A percentile compares a stretch with the other conserved stretches of the same genome.
These are phyloP conservation scores for Talaromyces albobiverticillius DNA, from an alignment of 2,329 filamentous ascomycete species.

Conservation along the genomic window DNA sequence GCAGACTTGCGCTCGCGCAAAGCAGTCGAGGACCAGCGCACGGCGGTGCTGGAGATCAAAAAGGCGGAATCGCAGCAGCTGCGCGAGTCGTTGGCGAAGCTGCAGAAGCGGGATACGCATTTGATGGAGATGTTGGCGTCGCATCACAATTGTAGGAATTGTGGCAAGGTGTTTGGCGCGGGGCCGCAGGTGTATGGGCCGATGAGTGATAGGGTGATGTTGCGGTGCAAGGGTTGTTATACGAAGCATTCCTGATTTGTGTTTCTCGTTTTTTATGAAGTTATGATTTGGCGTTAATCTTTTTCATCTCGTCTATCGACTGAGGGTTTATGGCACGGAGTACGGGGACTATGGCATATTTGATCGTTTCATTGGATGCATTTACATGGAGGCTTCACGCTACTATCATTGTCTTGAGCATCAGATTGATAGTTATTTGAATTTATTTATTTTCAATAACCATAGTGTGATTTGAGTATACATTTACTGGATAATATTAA, in stretches of 20 bases:
- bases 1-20: conserved; percentile 16
- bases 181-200: conserved; percentile 16
- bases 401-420: no score
- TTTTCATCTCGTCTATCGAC: no score
- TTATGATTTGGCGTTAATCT: no score
- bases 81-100: conserved; percentile 14
- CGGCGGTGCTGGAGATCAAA: conserved; percentile 15
- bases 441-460: no score
- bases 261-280: not conserved
- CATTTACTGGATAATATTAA: no score
- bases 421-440: no score
- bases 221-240: conserved; percentile 16
- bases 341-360: no score
- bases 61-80: conserved; percentile 15
- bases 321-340: no score
- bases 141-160: conserved; percentile 16
- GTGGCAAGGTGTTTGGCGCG: conserved; percentile 16
- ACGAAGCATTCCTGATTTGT: conserved; percentile 13
- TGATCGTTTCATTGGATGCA: no score
- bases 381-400: no score
- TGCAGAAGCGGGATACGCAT: conserved; percentile 16
- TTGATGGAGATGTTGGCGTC: conserved; percentile 15
- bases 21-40: conserved; percentile 16
- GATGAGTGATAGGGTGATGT: conserved; percentile 16
- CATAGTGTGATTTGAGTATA: no score